These are phyloP conservation scores for Hypomontagnella monticulosa DNA, from an alignment of 495 filamentous ascomycete species.

Conservation along the genomic window DNA sequence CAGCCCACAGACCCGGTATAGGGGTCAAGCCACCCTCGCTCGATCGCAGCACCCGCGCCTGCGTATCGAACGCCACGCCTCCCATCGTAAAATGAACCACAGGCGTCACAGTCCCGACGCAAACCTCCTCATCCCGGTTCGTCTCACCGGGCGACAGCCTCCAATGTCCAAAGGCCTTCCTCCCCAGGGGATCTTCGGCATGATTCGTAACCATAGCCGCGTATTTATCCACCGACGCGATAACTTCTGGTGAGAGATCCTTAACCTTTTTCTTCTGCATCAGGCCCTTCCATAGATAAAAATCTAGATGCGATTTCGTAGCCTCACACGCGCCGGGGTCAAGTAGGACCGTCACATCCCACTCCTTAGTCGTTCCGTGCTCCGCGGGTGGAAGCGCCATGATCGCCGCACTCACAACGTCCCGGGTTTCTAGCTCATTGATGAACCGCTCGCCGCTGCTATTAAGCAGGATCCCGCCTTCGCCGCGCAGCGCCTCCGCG, in stretches of 20 bases:
- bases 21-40: constrained; percentile 41
- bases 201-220: constrained; percentile 46
- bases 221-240: constrained; percentile 58
- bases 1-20: constrained; percentile 61
- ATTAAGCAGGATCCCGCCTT: constrained; percentile 64
- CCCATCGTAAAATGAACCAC: constrained; percentile 71
- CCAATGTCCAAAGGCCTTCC: constrained; percentile 65
- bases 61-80: constrained; percentile 59
- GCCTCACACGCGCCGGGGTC: constrained; percentile 65
- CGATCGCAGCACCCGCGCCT: constrained; percentile 52
- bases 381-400: constrained; percentile 47
- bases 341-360: constrained; percentile 64
- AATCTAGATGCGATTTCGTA: constrained; percentile 62
- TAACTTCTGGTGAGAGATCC: constrained; percentile 55
- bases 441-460: constrained; percentile 59
- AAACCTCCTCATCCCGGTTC: constrained; percentile 59
- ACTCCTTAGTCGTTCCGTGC: constrained; percentile 50
- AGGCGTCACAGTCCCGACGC: constrained; percentile 66
- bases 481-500: constrained; percentile 66
- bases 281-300: constrained; percentile 67
- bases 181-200: constrained; percentile 52
- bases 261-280: constrained; percentile 60
- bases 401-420: constrained; percentile 60
- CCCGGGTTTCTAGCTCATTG: constrained; percentile 67
- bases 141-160: constrained; percentile 49